phyloP scores from a whole-genome alignment of 2,329 filamentous ascomycete species.

The Hymenoscyphus fraxineus region DNA sequence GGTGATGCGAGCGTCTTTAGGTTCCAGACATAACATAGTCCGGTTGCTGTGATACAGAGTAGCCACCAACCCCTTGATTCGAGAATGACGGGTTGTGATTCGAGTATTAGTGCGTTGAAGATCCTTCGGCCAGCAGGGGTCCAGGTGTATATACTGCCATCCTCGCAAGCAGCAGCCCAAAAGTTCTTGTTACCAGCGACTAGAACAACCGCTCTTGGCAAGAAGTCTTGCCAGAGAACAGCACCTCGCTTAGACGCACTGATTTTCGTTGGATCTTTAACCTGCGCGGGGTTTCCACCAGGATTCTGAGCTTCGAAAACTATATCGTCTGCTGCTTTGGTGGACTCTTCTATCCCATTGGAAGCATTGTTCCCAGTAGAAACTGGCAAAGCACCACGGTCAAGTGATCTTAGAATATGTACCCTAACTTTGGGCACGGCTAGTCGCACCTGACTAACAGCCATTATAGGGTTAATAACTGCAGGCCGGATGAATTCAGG shows the following conservation, averaged over 20 bases:
- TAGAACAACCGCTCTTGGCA: slow-evolving; percentile 82
- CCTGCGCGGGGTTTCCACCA: slow-evolving; percentile 53
- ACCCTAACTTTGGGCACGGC: slow-evolving; percentile 83
- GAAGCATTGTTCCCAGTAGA: slow-evolving; percentile 34
- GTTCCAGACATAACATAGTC: slow-evolving; percentile 92
- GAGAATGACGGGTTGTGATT: slow-evolving; percentile 90
- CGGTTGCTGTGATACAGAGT: slow-evolving; percentile 81
- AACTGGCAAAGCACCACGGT: slow-evolving; percentile 53
- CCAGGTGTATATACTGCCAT: slow-evolving; percentile 87
- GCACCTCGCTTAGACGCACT: slow-evolving; percentile 77
- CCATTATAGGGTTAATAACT: slow-evolving; percentile 75
- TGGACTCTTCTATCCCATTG: slow-evolving; percentile 55
- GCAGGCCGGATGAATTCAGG: slow-evolving; percentile 87
- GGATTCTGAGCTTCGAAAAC: slow-evolving; percentile 90
- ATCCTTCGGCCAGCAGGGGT: slow-evolving; percentile 84
- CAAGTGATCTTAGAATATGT: slow-evolving; percentile 77
- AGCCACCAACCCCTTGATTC: slow-evolving; percentile 89
- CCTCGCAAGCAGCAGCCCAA: slow-evolving; percentile 91
- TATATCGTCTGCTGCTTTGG: slow-evolving; percentile 63
- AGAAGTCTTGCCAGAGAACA: slow-evolving; percentile 87
- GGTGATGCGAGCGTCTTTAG: slow-evolving; percentile 76
- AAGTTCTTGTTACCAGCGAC: slow-evolving; percentile 87
- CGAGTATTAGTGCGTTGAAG: slow-evolving; percentile 78
- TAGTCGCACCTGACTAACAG: slow-evolving; percentile 77
- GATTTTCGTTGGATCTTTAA: slow-evolving; percentile 78